Percentiles rank a stretch among this genome's conserved stretches.
Conservation (phyloP, 108 stramenopile genomes). For the Skeletonema costatum region DNA sequence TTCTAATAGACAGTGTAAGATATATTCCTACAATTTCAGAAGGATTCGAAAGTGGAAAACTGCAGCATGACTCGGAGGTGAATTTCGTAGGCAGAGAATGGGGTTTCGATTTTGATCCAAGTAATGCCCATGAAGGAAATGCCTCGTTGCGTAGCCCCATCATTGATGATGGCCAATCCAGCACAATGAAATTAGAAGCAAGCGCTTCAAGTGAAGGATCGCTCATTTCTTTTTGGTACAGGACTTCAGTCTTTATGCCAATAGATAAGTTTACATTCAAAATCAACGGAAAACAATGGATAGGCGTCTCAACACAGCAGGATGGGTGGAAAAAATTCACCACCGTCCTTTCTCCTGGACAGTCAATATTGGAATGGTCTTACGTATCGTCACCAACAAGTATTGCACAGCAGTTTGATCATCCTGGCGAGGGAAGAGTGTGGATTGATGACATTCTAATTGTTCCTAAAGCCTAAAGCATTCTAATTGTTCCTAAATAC, state of each 20-base stretch:
- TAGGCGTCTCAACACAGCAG: not conserved
- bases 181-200: constrained; percentile 10
- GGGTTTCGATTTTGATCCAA: constrained; percentile 26
- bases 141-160: constrained; percentile 4
- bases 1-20: constrained; percentile 15
- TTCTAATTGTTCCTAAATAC: not conserved
- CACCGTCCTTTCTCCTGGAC: constrained; percentile 3
- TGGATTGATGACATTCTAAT: constrained; percentile 36
- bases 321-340: constrained; percentile 4
- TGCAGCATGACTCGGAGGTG: not conserved
- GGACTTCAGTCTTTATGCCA: not conserved
- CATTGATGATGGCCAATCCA: not conserved
- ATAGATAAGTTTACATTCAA: constrained; percentile 9
- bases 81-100: not conserved
- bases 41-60: constrained; percentile 14
- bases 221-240: constrained; percentile 13
- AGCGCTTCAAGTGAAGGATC: constrained; percentile 12
- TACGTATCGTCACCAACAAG: not conserved
- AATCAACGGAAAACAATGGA: constrained; percentile 12
- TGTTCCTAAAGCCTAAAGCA: not conserved
- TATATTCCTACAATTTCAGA: constrained; percentile 16
- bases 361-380: constrained; percentile 9
- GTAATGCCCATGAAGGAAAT: constrained; percentile 3
- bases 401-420: not conserved
- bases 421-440: not conserved